Percentiles rank a stretch among this genome's conserved stretches.
Conservation (phyloP, 768 basidiomycete species). For the Xerocomellus chrysenteron region DNA sequence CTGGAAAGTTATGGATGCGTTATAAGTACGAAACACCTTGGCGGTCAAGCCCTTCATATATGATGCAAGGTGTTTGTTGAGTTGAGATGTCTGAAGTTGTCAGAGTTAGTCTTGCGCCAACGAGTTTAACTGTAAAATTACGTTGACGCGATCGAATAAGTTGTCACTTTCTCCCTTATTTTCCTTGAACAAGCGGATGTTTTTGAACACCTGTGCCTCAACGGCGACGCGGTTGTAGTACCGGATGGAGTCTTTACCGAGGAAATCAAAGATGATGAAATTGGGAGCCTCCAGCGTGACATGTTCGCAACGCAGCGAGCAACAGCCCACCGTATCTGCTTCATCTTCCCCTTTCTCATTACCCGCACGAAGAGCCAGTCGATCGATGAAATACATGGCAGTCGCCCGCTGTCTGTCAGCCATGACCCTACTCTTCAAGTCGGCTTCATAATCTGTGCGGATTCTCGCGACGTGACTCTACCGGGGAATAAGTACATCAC, state of each 20-base stretch:
- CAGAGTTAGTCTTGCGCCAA: conserved; percentile 17
- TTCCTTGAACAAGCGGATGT: conserved; percentile 95
- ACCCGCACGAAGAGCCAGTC: conserved; percentile 94
- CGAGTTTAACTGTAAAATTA: conserved; percentile 31
- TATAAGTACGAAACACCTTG: conserved; percentile 99
- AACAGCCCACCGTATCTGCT: conserved; percentile 98
- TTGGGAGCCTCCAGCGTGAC: conserved; percentile 88
- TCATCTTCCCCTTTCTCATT: conserved; percentile 99
- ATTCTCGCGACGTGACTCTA: conserved; percentile 91
- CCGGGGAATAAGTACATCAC: conserved; percentile 3
- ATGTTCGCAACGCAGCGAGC: conserved; percentile 95
- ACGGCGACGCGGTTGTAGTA: conserved; percentile 93
- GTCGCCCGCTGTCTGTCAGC: conserved; percentile 96
- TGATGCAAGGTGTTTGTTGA: conserved; percentile 90
- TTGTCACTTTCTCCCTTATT: conserved; percentile 86
- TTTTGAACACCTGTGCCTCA: conserved; percentile 94
- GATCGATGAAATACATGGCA: conserved; percentile 98
- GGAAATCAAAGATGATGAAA: conserved; percentile 91
- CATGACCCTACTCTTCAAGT: conserved; percentile 90
- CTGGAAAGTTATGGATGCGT: conserved; percentile 96
- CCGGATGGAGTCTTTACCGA: conserved; percentile 98
- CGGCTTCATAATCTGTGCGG: conserved; percentile 80
- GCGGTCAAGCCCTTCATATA: conserved; percentile 99
- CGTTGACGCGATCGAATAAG: conserved; percentile 93
- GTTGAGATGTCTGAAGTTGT: conserved; percentile 58